Conservation (phyloP, 257 asterid genomes). For the Leonotis leonurus region DNA sequence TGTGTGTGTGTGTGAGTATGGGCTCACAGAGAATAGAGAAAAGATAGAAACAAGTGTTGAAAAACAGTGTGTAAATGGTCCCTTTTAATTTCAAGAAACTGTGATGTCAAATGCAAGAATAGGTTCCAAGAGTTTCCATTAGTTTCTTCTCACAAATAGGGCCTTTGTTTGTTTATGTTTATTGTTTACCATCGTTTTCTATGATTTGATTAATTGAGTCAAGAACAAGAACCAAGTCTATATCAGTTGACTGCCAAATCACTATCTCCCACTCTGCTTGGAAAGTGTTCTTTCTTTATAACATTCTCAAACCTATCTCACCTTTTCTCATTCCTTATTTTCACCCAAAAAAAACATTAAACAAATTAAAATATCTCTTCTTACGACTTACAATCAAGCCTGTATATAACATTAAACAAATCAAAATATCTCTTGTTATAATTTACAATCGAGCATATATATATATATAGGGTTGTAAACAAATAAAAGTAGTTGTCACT, state of each 20-base stretch:
- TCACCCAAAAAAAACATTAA: not conserved
- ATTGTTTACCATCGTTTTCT: constrained; percentile 24
- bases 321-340: not conserved
- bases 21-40: not conserved
- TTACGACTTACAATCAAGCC: no score
- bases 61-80: constrained; percentile 20
- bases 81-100: constrained; percentile 22
- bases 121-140: constrained; percentile 17
- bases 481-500: no score
- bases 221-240: constrained; percentile 30
- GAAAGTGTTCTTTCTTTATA: constrained; percentile 14
- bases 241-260: constrained; percentile 37
- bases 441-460: no score
- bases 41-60: not conserved
- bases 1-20: constrained; percentile 16
- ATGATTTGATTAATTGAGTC: constrained; percentile 16
- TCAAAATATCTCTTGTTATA: no score
- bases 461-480: no score
- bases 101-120: constrained; percentile 21
- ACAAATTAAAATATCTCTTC: no score
- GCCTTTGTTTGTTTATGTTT: not conserved
- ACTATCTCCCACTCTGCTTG: constrained; percentile 21
- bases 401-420: no score
- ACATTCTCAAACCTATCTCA: constrained; percentile 12
- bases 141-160: constrained; percentile 17